A percentile compares a stretch with the other conserved stretches of the same genome.
Conservation (phyloP, 2,329 filamentous ascomycete genomes). For the Triangularia setosa region DNA sequence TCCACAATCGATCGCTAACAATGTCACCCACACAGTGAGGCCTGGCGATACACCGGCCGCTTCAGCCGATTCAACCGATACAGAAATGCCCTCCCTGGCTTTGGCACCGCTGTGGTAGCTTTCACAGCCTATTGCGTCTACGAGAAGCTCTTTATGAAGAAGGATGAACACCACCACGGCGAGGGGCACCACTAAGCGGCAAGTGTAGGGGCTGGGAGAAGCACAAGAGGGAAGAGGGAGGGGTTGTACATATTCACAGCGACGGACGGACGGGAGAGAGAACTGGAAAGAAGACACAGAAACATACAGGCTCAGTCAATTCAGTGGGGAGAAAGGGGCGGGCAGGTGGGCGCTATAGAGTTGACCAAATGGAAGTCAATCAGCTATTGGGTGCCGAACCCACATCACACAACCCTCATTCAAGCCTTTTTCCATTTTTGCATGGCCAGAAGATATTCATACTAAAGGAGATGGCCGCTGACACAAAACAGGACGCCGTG, state of each 20-base stretch:
- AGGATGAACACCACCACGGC: slow-evolving; percentile 55
- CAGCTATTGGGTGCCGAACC: neutral
- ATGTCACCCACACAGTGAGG: slow-evolving; percentile 60
- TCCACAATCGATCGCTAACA: neutral
- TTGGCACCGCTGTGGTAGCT: slow-evolving; percentile 87
- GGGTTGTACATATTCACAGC: slow-evolving; percentile 11
- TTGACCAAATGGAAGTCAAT: neutral
- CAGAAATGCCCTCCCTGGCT: slow-evolving; percentile 78
- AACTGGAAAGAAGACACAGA: neutral
- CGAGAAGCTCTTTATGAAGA: slow-evolving; percentile 81
- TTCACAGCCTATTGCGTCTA: slow-evolving; percentile 87
- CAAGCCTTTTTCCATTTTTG: no score
- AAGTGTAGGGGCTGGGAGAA: slow-evolving; percentile 41
- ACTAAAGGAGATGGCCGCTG: no score
- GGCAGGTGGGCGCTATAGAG: neutral
- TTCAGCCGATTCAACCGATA: slow-evolving; percentile 90
- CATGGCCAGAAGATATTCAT: no score
- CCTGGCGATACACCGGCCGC: slow-evolving; percentile 87
- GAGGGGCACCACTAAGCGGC: slow-evolving; percentile 23
- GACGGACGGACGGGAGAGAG: neutral
- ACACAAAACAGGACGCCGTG: no score
- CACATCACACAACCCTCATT: neutral
- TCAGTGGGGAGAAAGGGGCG: neutral
- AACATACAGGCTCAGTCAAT: neutral
- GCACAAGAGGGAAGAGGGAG: neutral